phyloP scores from a whole-genome alignment of 345 rosid genomes.

The Mercurialis annua region DNA sequence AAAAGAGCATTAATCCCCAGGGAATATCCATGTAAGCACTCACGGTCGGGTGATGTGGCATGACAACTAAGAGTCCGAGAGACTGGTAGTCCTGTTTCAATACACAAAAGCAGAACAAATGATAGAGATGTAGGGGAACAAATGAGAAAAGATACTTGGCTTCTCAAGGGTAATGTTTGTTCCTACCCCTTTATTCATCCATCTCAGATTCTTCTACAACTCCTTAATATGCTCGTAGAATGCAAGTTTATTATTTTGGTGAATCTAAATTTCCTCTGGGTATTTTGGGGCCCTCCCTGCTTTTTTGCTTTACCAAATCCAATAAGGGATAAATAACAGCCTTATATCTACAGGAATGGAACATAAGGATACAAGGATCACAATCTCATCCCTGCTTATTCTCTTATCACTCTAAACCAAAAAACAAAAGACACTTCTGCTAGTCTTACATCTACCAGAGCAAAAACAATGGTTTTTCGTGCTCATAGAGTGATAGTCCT shows the following conservation, averaged over 20 bases:
- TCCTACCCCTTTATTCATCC: constrained; percentile 52
- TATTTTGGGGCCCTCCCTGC: constrained; percentile 54
- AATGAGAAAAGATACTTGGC: constrained; percentile 68
- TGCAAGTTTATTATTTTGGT: constrained; percentile 53
- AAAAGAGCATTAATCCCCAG: constrained; percentile 13
- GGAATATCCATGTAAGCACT: constrained; percentile 29
- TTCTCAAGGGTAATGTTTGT: constrained; percentile 55
- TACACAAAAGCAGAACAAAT: constrained; percentile 51
- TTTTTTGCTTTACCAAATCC: constrained; percentile 47
- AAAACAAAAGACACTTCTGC: constrained; percentile 33
- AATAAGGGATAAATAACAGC: constrained; percentile 44
- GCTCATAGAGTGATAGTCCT: constrained; percentile 43
- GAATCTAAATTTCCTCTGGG: constrained; percentile 49
- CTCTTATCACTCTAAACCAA: constrained; percentile 41
- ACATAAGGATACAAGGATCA: constrained; percentile 35
- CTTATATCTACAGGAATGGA: constrained; percentile 55
- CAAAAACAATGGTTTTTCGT: constrained; percentile 43
- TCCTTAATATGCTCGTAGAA: constrained; percentile 59
- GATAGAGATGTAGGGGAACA: constrained; percentile 42
- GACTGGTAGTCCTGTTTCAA: constrained; percentile 24
- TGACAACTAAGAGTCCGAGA: constrained; percentile 26
- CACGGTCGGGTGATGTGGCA: constrained; percentile 40
- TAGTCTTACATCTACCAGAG: constrained; percentile 38
- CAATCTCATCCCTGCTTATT: constrained; percentile 31
- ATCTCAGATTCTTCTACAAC: constrained; percentile 68